A percentile compares a stretch with the other conserved stretches of the same genome.
phyloP scores from a whole-genome alignment of 345 rosid genomes.

The Carallia pectinifolia region DNA sequence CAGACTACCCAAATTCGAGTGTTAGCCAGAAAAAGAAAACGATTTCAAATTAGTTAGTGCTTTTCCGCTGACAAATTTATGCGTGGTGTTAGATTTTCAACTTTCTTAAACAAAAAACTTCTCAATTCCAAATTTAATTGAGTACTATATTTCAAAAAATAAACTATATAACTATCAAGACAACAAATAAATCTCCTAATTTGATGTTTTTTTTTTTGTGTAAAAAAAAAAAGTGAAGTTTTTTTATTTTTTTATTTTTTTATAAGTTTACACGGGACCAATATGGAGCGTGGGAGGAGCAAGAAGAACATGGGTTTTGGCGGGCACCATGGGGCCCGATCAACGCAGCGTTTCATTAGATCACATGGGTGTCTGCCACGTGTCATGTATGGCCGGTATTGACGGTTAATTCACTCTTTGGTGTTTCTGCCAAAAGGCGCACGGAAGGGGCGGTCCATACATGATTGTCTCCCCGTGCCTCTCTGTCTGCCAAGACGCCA shows the following conservation, averaged over 20 bases:
- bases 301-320: constrained; percentile 5
- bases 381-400: constrained; percentile 29
- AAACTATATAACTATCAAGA: too few relatives aligned
- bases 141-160: too few relatives aligned
- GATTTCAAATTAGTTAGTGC: too few relatives aligned
- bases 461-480: constrained; percentile 30
- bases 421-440: constrained; percentile 32
- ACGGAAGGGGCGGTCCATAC: constrained; percentile 23
- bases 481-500: not conserved
- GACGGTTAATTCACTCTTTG: constrained; percentile 34
- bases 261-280: not conserved
- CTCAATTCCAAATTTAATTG: too few relatives aligned
- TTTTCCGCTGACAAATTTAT: too few relatives aligned
- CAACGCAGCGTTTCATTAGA: constrained; percentile 19
- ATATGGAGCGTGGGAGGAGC: not conserved
- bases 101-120: too few relatives aligned
- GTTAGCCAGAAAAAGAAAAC: too few relatives aligned
- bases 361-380: constrained; percentile 39
- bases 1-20: too few relatives aligned
- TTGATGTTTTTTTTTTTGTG: not conserved
- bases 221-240: too few relatives aligned
- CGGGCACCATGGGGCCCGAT: constrained; percentile 8
- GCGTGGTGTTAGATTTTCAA: too few relatives aligned
- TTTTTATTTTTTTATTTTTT: not conserved
- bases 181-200: not conserved